Evolutionary conservation across 2,329 filamentous ascomycete species (phyloP), one percentile per base, ranked within the genome.

Genomic region (Podosphaera fusca): DNA sequence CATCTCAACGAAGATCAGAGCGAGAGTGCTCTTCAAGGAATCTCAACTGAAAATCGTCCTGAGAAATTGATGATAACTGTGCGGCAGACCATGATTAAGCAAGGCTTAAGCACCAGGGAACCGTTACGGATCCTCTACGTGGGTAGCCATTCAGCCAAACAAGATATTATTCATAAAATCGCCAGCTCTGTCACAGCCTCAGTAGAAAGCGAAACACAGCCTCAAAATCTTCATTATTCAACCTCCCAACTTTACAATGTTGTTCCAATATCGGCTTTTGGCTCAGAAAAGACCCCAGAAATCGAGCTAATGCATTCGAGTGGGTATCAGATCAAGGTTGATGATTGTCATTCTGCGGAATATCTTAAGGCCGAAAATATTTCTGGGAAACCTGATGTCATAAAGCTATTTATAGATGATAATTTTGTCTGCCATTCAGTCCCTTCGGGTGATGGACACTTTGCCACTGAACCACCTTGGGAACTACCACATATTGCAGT

Each of bases 231-330:
- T 55, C 65, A 65, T 33, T 63, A 65, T 8, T 65, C 68, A 53
- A 63, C 64, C 14, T 73, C 73, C 49, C 72, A 72, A 35, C 65
- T 75, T 36, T 76, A 74, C 65, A 76, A 74, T 64, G 73, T 76
- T 49, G 71, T 76, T 50, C 73, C 73, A 14, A 70, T 75, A 56
- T 72, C 73, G 2, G 71, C 71, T 1, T 75, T 75, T 63, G 73
- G 73, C 9, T 71, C 70, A 10, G 64, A 68, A 50, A 67, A 68
- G 49, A 69, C 70, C 12, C 73, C 73, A 1, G 73, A 76, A 58
- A 72, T 76, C 29, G 73, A 76, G 63, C 70, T 76, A 54, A 74
- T 76, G 68, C 72, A 74, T 56, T 74, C 73, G 6, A 74, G 73
- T 36, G 71, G 70, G 10, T 73, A 71, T 58, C 73, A 76, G 59